Evolutionary conservation across 2,329 filamentous ascomycete genomes (phyloP), one percentile per base, ranked within the genome.

Genomic region (Trichoderma pleuroti): DNA sequence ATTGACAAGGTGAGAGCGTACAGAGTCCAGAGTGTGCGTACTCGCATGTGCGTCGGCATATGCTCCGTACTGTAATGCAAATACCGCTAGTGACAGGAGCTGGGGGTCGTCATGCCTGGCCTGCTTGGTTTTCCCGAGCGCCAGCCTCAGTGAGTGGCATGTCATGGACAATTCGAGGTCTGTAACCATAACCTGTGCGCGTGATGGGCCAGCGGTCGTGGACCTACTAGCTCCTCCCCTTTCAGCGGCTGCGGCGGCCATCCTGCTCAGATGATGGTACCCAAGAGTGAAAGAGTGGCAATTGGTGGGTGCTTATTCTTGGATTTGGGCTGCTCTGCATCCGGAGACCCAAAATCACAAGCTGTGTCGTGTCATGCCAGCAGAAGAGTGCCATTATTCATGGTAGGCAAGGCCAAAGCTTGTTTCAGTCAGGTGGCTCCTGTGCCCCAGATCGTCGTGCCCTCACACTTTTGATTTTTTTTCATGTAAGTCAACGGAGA

Each of bases 301-400:
- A n/a, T 14, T 16, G n/a, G 56, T 36, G 54, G n/a, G 21, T 12
- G 36, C 42, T 68, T 34, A 34, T 28, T 52, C 36, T 68, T 52
- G 52, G 56, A 26, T 21, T 68, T 68, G 66, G 66, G 66, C 42
- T 68, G 66, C 66, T 60, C n/a, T 68, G 66, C 66, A 68, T 60
- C 16, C 14, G 12, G 56, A 61, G 65, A 54, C 54, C 65, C 30
- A n/a, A 61, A 28, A 52, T 34, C 42, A 42, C 39, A 61, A 61
- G 36, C 54, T 11, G n/a, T 18, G 39, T 68, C 39, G 66, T 61
- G 56, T 42, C 39, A 61, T 60, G 39, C 42, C 11, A 28, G 39
- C 14, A 34, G 52, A 21, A 1, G 18, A 11, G 24, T 32, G 11
- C 18, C 54, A 14, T 60, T 18, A n/a, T 42, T n/a, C 46, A 52